These are phyloP conservation scores for Artemisia annua DNA, from an alignment of 129 eudicot genomes.

Conservation along the genomic window DNA sequence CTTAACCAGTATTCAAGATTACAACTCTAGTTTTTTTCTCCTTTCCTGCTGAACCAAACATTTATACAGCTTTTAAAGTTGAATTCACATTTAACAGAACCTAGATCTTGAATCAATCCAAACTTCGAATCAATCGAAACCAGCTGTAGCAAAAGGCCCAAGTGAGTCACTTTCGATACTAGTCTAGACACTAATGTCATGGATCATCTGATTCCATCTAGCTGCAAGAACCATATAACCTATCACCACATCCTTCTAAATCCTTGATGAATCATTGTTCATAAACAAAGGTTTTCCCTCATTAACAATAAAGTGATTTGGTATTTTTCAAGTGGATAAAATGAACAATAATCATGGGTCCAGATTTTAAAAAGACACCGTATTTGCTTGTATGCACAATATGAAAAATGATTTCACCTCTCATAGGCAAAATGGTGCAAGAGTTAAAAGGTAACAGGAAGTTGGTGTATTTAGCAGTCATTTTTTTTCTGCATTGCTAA, in stretches of 20 bases:
- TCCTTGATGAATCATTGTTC: constrained; percentile 52
- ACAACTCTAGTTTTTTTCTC: constrained; percentile 6
- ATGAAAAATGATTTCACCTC: constrained; percentile 54
- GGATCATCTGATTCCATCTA: constrained; percentile 42
- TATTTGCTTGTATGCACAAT: constrained; percentile 28
- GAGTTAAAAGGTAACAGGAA: constrained; percentile 50
- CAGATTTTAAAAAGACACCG: constrained; percentile 61
- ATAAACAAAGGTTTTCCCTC: constrained; percentile 40
- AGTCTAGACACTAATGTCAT: constrained; percentile 52
- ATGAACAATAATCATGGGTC: constrained; percentile 55
- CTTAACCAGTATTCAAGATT: background rate
- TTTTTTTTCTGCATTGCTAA: constrained; percentile 29
- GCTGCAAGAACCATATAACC: constrained; percentile 50
- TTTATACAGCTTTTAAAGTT: constrained; percentile 17
- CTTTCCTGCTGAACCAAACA: constrained; percentile 6
- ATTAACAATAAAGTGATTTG: constrained; percentile 45
- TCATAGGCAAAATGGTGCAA: constrained; percentile 52
- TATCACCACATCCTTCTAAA: constrained; percentile 57
- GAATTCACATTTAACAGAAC: constrained; percentile 9
- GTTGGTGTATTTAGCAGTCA: background rate
- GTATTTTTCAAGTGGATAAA: constrained; percentile 50
- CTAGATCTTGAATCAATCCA: constrained; percentile 45
- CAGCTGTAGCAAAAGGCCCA: constrained; percentile 64
- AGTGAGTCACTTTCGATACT: constrained; percentile 57
- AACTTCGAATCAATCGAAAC: constrained; percentile 43